A percentile compares a stretch with the other conserved stretches of the same genome.
Conservation (phyloP, 306 rosid species). For the Acacia acuminata region DNA sequence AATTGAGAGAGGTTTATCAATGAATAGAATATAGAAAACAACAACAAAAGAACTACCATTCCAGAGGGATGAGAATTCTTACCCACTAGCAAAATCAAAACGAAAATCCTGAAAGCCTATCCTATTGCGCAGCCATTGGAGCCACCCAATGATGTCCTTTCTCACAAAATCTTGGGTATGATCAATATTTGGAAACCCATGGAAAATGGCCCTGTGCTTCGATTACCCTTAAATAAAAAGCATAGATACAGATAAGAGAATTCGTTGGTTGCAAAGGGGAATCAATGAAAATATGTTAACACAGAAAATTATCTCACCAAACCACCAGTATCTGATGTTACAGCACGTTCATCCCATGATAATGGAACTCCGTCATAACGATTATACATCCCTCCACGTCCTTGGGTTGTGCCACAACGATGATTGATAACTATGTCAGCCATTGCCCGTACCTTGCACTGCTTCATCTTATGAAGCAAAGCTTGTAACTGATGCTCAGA, state of each 20-base stretch:
- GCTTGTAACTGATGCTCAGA: slow-evolving; percentile 73
- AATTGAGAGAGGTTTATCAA: slow-evolving; percentile 22
- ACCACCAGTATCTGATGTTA: slow-evolving; percentile 88
- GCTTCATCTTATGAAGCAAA: slow-evolving; percentile 78
- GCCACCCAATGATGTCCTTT: slow-evolving; percentile 80
- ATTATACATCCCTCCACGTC: slow-evolving; percentile 82
- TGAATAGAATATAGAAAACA: slow-evolving; percentile 2
- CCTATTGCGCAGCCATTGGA: slow-evolving; percentile 62
- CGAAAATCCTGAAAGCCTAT: slow-evolving; percentile 94
- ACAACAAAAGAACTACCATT: neutral
- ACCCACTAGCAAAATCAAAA: slow-evolving; percentile 92
- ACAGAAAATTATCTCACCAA: slow-evolving; percentile 47
- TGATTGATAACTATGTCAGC: slow-evolving; percentile 92
- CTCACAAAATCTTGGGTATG: slow-evolving; percentile 84
- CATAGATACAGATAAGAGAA: neutral
- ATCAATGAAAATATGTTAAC: neutral
- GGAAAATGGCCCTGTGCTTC: slow-evolving; percentile 67
- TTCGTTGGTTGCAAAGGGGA: neutral
- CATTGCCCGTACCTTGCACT: slow-evolving; percentile 72
- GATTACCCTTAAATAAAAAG: slow-evolving; percentile 59
- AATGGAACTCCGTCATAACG: slow-evolving; percentile 88
- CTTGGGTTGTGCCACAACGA: slow-evolving; percentile 76
- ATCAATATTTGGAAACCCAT: slow-evolving; percentile 93
- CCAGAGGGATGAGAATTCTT: slow-evolving; percentile 25
- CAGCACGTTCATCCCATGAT: slow-evolving; percentile 83